Percentiles rank a stretch among this genome's conserved stretches.
phyloP scores from a whole-genome alignment of 371 early-diverging fungal genomes.

The Choanephora cucurbitarum region DNA sequence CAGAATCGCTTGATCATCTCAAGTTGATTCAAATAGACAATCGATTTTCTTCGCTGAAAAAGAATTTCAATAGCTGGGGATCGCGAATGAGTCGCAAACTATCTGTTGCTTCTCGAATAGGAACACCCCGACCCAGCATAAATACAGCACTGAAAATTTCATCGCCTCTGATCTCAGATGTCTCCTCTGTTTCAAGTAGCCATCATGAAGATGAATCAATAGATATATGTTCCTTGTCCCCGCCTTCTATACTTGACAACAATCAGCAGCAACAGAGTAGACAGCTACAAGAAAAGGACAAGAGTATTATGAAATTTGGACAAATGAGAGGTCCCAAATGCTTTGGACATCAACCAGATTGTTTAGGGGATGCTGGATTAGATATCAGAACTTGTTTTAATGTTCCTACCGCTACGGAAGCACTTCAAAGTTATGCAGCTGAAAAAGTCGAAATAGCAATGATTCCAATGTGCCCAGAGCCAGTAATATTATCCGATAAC shows the following conservation, averaged over 20 bases:
- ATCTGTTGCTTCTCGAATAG: neutral
- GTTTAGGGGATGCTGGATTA: constrained; percentile 31
- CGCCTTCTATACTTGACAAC: neutral
- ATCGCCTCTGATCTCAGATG: constrained; percentile 1
- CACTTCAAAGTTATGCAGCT: constrained; percentile 22
- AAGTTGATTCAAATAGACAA: no score
- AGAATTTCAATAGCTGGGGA: neutral
- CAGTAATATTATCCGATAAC: neutral
- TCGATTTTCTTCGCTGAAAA: neutral
- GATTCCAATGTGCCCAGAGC: neutral
- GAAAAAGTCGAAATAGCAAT: constrained; percentile 16
- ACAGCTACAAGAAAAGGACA: neutral
- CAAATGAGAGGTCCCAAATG: constrained; percentile 24
- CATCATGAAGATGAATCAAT: neutral
- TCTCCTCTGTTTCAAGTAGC: neutral
- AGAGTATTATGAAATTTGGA: constrained; percentile 20
- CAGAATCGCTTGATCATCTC: no score
- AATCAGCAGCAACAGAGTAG: neutral
- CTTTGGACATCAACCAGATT: constrained; percentile 27
- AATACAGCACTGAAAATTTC: neutral
- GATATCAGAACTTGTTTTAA: constrained; percentile 34
- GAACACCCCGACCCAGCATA: neutral
- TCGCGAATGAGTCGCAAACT: neutral
- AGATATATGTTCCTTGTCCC: neutral
- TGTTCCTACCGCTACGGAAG: constrained; percentile 30